Evolutionary conservation across 1,139 yeast species (phyloP), one percentile per base, ranked within the genome.

Genomic region (Lodderomyces jiufengensis): DNA sequence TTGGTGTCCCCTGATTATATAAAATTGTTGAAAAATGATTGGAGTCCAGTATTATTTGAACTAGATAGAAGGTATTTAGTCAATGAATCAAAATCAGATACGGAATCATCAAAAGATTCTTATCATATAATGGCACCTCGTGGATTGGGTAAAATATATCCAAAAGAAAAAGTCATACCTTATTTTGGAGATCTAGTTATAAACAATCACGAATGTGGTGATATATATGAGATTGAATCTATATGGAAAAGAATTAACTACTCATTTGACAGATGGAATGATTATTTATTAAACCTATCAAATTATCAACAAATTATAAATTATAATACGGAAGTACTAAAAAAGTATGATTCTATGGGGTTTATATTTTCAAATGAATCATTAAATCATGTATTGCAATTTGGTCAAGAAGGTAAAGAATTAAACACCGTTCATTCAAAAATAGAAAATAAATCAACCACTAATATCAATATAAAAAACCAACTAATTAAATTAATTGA

Each of bases 11-110:
- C 72, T 11, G 76, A 75, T 26, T 70, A 77, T 34, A 62, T 86
- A 37, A 79, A 77, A 43, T 64, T 78, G 5, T 76, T 88, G 30
- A 76, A 81, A 34, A 80, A 80, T 40, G 95, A 85, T 50, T 92
- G 97, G 97, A 87, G 95, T 0, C 95, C 95, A 1, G 95, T 92
- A 18, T 80, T 88, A 20, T 87, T 85, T 59, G 97, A 90, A 54
- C 67, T 90, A 31, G 95, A 87, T 47, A 71, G 95, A 51, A 73
- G 95, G 46, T 73, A 80, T 35, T 67, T 84, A 59, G 63, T 68
- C 10, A 65, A 63, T 43, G 69, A 63, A n/a, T 33, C 49, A 9
- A 20, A 32, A 29, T 44, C 52, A 4, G 42, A 51, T 9, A 40
- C 43, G 15, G 39, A 39, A 14, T 38, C 40, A 41, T 53, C 67